Conservation (phyloP, 176 grass and related monocot genomes). For the Oryza rufipogon region DNA sequence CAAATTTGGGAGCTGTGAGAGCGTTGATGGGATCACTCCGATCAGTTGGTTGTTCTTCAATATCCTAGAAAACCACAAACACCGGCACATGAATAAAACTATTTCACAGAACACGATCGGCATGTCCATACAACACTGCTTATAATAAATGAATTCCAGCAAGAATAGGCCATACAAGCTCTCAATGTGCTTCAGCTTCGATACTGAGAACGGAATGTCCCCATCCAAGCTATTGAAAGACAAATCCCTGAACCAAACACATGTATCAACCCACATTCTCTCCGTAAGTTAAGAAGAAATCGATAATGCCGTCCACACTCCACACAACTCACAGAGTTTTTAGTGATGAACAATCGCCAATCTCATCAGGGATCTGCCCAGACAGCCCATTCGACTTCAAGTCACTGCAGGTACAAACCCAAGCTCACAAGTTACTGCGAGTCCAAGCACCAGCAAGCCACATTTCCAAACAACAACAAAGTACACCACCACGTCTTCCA, state of each 20-base stretch:
- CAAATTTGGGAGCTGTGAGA: conserved; percentile 92
- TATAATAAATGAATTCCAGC: background rate
- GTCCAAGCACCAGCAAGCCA: conserved; percentile 1
- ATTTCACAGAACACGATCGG: background rate
- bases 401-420: conserved; percentile 48
- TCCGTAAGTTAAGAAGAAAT: background rate
- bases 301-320: background rate
- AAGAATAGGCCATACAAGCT: conserved; percentile 56
- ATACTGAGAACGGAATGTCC: conserved; percentile 93
- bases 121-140: background rate
- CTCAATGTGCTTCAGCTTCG: conserved; percentile 88
- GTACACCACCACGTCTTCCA: background rate
- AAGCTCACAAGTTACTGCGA: background rate
- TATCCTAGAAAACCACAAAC: conserved; percentile 52
- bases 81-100: background rate
- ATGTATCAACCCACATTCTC: background rate
- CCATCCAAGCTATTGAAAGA: conserved; percentile 94
- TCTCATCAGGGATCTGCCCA: conserved; percentile 95
- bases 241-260: conserved; percentile 61
- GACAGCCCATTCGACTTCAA: conserved; percentile 78
- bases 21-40: conserved; percentile 79
- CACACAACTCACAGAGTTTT: conserved; percentile 61
- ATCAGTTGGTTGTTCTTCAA: conserved; percentile 94
- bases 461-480: background rate
- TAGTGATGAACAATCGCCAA: conserved; percentile 82